Evolutionary conservation across 345 rosid species (phyloP).

Genomic region (Euphorbia tirucalli): DNA sequence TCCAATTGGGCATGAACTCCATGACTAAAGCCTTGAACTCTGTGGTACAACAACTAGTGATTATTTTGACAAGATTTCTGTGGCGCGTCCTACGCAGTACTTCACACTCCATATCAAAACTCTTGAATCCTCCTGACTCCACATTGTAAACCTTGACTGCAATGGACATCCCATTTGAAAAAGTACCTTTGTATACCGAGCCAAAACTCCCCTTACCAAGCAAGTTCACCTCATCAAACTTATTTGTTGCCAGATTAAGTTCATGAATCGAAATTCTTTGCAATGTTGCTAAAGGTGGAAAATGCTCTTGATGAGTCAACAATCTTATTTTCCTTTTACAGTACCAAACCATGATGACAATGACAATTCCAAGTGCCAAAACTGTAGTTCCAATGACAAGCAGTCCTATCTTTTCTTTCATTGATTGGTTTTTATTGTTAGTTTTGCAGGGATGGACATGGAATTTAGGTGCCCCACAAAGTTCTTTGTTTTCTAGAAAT

Average conservation of each 20-base stretch:
- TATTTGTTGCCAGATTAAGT: too few species aligned
- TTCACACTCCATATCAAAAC: conserved; percentile 7
- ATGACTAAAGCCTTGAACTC: conserved; percentile 10
- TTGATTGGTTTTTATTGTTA: neutral
- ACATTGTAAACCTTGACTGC: conserved; percentile 10
- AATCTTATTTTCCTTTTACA: neutral
- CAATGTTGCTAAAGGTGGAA: too few species aligned
- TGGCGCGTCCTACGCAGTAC: neutral
- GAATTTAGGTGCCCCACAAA: conserved; percentile 23
- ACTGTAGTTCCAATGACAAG: neutral
- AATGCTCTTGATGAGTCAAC: neutral
- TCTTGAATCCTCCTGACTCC: neutral
- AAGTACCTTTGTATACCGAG: too few species aligned
- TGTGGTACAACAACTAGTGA: neutral
- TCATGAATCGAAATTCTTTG: too few species aligned
- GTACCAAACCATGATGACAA: neutral
- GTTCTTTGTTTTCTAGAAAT: neutral
- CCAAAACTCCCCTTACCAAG: too few species aligned
- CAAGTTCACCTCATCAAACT: too few species aligned
- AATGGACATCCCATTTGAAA: neutral
- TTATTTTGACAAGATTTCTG: conserved; percentile 15
- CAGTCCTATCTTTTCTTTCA: neutral
- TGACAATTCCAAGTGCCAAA: neutral
- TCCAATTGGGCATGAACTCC: neutral
- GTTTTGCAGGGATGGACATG: conserved; percentile 22